Conservation (phyloP, 2,329 filamentous ascomycete species). For the Trichoderma simmonsii region DNA sequence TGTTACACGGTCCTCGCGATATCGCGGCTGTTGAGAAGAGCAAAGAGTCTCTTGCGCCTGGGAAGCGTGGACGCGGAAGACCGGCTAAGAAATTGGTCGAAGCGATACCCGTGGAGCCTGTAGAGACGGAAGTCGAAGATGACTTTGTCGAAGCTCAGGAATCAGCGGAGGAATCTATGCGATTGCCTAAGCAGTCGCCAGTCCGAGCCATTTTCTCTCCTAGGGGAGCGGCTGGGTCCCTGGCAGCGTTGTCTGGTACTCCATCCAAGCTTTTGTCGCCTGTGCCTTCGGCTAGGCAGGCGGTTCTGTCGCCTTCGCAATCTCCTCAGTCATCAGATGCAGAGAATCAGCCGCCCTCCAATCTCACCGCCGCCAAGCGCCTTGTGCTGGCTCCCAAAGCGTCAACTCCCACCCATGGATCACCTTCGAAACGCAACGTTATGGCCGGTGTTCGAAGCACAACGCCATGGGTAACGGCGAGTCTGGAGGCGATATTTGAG, state of each 20-base stretch:
- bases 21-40: slow-evolving; percentile 16
- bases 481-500: slow-evolving; percentile 71
- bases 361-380: slow-evolving; percentile 50
- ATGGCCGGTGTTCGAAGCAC: slow-evolving; percentile 55
- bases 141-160: neutral
- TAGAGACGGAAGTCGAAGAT: slow-evolving; percentile 5
- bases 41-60: slow-evolving; percentile 25
- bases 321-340: slow-evolving; percentile 76
- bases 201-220: slow-evolving; percentile 8
- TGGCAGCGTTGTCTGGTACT: slow-evolving; percentile 39
- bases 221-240: neutral
- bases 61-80: slow-evolving; percentile 32
- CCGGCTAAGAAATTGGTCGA: slow-evolving; percentile 32
- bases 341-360: slow-evolving; percentile 74
- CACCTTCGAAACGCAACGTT: slow-evolving; percentile 61
- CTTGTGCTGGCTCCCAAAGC: slow-evolving; percentile 45
- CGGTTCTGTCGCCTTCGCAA: slow-evolving; percentile 58
- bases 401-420: slow-evolving; percentile 49
- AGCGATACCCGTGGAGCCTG: neutral
- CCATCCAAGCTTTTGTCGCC: slow-evolving; percentile 43
- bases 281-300: slow-evolving; percentile 49
- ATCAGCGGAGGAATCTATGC: slow-evolving; percentile 19
- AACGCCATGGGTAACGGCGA: slow-evolving; percentile 67
- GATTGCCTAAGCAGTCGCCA: neutral
- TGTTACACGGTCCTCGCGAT: neutral